Evolutionary conservation across 1,284 basidiomycete genomes (phyloP).

Genomic region (Moniliophthora roreri): DNA sequence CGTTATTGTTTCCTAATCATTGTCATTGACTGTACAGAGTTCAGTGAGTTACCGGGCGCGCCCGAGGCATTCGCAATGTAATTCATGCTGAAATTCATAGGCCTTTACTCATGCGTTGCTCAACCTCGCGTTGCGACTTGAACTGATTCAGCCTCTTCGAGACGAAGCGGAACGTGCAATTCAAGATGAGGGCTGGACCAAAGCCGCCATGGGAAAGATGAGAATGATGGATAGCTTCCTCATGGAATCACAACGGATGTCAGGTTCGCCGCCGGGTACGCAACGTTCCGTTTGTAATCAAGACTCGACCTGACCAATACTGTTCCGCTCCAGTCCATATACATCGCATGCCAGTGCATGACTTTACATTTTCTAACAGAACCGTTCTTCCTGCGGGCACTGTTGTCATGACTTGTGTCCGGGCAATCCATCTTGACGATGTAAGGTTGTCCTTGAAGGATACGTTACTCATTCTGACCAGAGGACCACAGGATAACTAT

Average conservation of each 20-base stretch:
- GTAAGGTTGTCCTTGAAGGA: neutral
- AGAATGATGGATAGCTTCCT: conserved; percentile 36
- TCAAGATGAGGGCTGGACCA: conserved; percentile 33
- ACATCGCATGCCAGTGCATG: conserved; percentile 14
- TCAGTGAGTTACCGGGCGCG: neutral
- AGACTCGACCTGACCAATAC: neutral
- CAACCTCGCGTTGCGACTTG: conserved; percentile 30
- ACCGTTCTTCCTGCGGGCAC: conserved; percentile 18
- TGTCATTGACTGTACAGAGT: neutral
- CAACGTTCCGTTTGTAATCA: conserved; percentile 4
- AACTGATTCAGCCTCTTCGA: conserved; percentile 30
- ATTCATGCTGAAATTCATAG: conserved; percentile 14
- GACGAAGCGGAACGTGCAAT: conserved; percentile 31
- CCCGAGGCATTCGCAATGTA: too few relatives aligned
- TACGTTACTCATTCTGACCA: neutral
- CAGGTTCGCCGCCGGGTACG: conserved; percentile 21
- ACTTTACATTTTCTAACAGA: conserved; percentile 23
- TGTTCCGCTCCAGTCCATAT: conserved; percentile 12
- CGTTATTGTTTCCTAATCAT: neutral
- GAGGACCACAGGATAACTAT: conserved; percentile 10
- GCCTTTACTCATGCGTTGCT: conserved; percentile 30
- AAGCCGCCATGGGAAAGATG: conserved; percentile 30
- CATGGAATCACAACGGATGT: conserved; percentile 29
- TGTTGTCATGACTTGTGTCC: conserved; percentile 9
- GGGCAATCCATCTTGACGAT: conserved; percentile 17